A percentile compares a stretch with the other conserved stretches of the same genome.
These are phyloP conservation scores for Pseudozyma hubeiensis DNA, from an alignment of 1,284 basidiomycete species.

Conservation along the genomic window DNA sequence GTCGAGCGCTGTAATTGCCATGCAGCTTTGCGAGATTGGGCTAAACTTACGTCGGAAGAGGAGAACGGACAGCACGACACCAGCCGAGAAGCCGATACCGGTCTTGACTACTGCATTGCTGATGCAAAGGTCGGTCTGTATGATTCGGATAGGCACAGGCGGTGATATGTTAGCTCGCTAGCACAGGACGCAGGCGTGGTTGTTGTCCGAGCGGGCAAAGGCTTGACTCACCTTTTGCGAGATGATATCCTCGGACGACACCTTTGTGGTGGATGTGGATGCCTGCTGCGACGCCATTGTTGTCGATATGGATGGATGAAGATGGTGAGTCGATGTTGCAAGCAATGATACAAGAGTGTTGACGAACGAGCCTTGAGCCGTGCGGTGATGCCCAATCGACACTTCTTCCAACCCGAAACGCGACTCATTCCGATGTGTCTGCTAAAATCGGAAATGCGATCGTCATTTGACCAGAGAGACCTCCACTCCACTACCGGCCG, in stretches of 20 bases:
- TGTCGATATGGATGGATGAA: slow-evolving; percentile 5
- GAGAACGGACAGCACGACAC: slow-evolving; percentile 92
- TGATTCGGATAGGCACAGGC: not conserved
- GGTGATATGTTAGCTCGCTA: not conserved
- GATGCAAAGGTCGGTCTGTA: slow-evolving; percentile 68
- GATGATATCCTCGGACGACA: slow-evolving; percentile 85
- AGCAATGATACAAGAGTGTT: not conserved
- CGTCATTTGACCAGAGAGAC: slow-evolving; percentile 16
- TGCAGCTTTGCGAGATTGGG: no score
- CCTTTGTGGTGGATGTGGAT: slow-evolving; percentile 55
- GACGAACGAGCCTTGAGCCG: slow-evolving; percentile 6
- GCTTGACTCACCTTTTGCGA: slow-evolving; percentile 79
- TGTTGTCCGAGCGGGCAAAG: not conserved
- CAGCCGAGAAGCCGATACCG: slow-evolving; percentile 92
- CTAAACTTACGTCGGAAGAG: slow-evolving; percentile 87
- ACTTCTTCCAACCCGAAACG: slow-evolving; percentile 15
- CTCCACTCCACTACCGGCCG: slow-evolving; percentile 35
- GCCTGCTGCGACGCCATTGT: slow-evolving; percentile 46
- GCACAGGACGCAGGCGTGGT: not conserved
- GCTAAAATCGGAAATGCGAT: slow-evolving; percentile 12
- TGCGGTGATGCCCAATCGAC: not conserved
- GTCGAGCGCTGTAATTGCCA: not conserved
- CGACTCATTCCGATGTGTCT: slow-evolving; percentile 24
- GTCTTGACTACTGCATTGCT: slow-evolving; percentile 75
- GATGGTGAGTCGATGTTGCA: not conserved